Base-by-base conservation (phyloP, 345 rosid genomes). In the Physaria fendleri region DNA sequence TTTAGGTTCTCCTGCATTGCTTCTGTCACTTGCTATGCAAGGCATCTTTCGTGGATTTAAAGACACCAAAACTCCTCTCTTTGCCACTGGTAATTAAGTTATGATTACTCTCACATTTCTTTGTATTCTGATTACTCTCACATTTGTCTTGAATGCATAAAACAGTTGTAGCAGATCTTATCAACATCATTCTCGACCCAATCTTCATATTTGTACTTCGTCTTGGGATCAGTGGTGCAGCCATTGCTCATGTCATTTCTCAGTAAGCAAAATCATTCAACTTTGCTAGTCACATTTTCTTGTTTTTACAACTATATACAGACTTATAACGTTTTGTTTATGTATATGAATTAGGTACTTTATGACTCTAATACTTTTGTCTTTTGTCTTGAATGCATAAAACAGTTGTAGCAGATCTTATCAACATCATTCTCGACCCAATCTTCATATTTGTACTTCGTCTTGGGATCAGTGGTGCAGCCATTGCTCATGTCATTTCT, bases 41-140 rank as follows among this genome's bases (percentile, higher is more conserved):
- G 99, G 99, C 8, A 77, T 88, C 28, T 93, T 88, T 28, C 77
- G 97, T 66, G 97, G 99, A 6, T 86, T 93, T 61, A 93, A 93
- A 41, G 99, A 93, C 38, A 93, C 99, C 9, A 89, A 52, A 77
- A 89, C 97, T 47, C 99, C 99, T 29, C 58, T 92, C 44, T 86
- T 71, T 76, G 98, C 98, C 28, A 92, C 96, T 27, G 77, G 98
- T 87, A 56, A 9, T 5, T 32, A 59, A n/a, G n/a, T n/a, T n/a
- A 18, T 2, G 32, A 6, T 4, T 27, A n/a, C 38, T 23, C 16
- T 24, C 35, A 24, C n/a, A 18, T 12, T 44, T n/a, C n/a, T 16
- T 21, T 56, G 18, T 35, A 6, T 37, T 22, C 4, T 20, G 10
- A 21, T 28, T 17, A 37, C 45, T n/a, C n/a, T n/a, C n/a, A n/a